Conservation (phyloP, 2,329 filamentous ascomycete genomes). For the Huntiella abstrusa region DNA sequence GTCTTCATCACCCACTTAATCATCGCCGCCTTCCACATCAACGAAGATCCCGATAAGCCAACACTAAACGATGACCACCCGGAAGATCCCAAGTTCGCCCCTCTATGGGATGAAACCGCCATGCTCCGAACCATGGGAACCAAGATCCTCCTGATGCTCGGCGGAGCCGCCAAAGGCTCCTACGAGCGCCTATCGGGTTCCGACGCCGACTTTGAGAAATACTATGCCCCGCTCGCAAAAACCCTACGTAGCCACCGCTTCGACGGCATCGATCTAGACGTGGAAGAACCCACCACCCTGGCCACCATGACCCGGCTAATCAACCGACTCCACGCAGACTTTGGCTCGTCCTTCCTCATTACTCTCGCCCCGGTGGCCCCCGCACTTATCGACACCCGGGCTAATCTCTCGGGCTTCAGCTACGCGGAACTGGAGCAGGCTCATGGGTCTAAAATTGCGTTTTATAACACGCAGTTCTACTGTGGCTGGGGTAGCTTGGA, state of each 20-base stretch:
- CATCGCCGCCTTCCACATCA: conserved; percentile 71
- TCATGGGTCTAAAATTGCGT: conserved; percentile 47
- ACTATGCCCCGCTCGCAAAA: conserved; percentile 50
- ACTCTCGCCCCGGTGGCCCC: conserved; percentile 69
- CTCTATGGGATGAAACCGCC: conserved; percentile 61
- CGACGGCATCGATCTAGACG: conserved; percentile 58
- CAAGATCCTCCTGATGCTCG: conserved; percentile 71
- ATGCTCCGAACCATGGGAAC: conserved; percentile 55
- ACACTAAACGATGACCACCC: conserved; percentile 68
- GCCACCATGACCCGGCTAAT: conserved; percentile 46
- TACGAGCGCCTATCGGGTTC: conserved; percentile 34
- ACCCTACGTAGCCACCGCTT: conserved; percentile 42
- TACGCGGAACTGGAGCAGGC: conserved; percentile 57
- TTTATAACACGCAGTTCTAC: conserved; percentile 91
- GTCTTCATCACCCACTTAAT: conserved; percentile 56
- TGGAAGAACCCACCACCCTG: conserved; percentile 60
- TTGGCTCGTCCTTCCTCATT: conserved; percentile 53
- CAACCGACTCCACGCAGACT: conserved; percentile 47
- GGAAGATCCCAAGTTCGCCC: conserved; percentile 43
- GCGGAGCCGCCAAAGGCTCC: conserved; percentile 62
- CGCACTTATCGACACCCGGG: conserved; percentile 35
- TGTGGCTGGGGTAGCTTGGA: conserved; percentile 58
- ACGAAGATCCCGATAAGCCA: conserved; percentile 43
- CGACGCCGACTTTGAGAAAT: conserved; percentile 46
- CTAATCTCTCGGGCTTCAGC: conserved; percentile 62